A percentile compares a stretch with the other conserved stretches of the same genome.
Evolutionary conservation across 306 rosid species (phyloP).

Genomic region (Begonia loranthoides): DNA sequence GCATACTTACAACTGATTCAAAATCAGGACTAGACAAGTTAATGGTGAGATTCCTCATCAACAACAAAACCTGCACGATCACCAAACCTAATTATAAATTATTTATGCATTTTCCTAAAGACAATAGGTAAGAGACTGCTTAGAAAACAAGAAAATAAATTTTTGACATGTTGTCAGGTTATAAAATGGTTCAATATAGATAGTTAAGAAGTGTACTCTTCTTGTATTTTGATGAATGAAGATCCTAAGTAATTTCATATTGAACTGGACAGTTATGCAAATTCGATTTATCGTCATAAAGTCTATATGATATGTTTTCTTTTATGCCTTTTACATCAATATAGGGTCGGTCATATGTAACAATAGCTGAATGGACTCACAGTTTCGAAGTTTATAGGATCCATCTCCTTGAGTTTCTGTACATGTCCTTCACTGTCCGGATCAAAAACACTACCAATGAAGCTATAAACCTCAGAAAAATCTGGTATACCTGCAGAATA

Average conservation of each 20-base stretch:
- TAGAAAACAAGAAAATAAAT: no score
- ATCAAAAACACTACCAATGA: conserved; percentile 88
- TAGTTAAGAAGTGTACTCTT: no score
- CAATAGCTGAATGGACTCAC: conserved; percentile 37
- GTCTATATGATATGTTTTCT: no score
- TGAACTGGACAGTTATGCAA: no score
- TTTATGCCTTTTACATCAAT: not conserved
- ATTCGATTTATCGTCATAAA: no score
- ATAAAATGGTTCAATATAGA: no score
- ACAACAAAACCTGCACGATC: conserved; percentile 64
- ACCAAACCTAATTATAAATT: conserved; percentile 7
- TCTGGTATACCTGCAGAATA: conserved; percentile 60
- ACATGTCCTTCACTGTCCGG: conserved; percentile 64
- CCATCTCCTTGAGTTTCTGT: conserved; percentile 87
- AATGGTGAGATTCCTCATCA: conserved; percentile 74
- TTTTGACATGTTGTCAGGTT: no score
- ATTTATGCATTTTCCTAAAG: not conserved
- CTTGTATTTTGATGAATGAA: no score
- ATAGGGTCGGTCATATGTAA: not conserved
- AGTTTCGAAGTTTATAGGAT: conserved; percentile 87
- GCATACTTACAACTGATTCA: conserved; percentile 52
- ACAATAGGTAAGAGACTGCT: not conserved
- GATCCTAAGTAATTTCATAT: no score
- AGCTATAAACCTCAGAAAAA: conserved; percentile 79
- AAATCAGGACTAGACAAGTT: conserved; percentile 64